Percentiles rank a stretch among this genome's conserved stretches.
These are phyloP conservation scores for Magnolia changhungtana DNA, from an alignment of 164 flowering plant genomes.

Conservation along the genomic window DNA sequence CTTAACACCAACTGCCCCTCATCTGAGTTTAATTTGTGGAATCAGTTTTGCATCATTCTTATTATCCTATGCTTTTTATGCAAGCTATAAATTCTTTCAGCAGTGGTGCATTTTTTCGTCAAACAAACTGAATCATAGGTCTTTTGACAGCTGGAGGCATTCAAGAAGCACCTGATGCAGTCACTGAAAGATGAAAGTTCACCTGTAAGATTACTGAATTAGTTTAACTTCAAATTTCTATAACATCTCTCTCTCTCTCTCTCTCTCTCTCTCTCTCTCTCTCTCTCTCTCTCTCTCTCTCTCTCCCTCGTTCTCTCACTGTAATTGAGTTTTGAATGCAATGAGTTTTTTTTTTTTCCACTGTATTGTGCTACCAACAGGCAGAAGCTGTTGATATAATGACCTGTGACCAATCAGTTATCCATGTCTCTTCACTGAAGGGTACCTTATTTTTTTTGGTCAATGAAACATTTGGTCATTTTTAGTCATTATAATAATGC, in stretches of 20 bases:
- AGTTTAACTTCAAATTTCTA: background rate
- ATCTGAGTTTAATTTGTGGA: no score
- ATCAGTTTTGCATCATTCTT: background rate
- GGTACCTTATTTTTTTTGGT: conserved; percentile 35
- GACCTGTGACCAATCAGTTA: conserved; percentile 72
- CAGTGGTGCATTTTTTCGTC: background rate
- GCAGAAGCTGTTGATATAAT: conserved; percentile 81
- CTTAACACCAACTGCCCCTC: no score
- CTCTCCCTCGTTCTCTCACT: no score
- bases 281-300: background rate
- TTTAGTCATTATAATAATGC: no score
- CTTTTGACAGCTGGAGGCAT: conserved; percentile 76
- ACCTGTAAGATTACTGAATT: conserved; percentile 47
- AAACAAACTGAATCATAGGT: background rate
- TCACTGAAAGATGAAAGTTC: conserved; percentile 76
- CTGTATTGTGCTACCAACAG: conserved; percentile 17
- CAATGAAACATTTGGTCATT: background rate
- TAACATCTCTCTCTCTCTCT: background rate
- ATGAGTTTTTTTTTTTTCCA: background rate
- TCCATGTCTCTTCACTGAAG: conserved; percentile 41
- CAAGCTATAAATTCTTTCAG: background rate
- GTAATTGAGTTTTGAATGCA: background rate
- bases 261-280: background rate
- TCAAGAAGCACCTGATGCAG: conserved; percentile 89
- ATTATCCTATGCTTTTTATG: background rate